These are phyloP conservation scores for Rhazya stricta DNA, from an alignment of 257 asterid genomes.

Conservation along the genomic window DNA sequence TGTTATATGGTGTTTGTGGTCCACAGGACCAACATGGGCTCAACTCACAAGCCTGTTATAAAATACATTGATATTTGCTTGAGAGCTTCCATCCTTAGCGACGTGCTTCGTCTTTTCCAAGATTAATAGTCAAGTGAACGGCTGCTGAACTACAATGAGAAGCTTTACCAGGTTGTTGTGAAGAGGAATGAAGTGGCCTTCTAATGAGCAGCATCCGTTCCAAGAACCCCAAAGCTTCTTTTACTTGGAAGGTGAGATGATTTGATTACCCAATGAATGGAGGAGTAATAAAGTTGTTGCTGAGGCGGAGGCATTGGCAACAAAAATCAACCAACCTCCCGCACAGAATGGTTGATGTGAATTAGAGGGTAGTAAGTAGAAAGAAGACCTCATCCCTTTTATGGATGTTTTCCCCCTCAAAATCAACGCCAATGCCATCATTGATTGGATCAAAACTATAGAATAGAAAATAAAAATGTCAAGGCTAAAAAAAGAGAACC, in stretches of 20 bases:
- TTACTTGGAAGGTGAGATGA: background rate
- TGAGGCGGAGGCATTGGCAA: too few species aligned
- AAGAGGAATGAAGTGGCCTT: background rate
- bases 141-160: background rate
- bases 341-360: background rate
- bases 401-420: background rate
- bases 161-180: background rate
- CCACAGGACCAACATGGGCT: background rate
- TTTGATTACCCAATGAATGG: background rate
- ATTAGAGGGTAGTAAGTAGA: background rate
- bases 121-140: background rate
- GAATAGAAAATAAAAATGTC: too few species aligned
- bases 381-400: too few species aligned
- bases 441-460: background rate
- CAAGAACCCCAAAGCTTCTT: background rate
- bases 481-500: too few species aligned
- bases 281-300: too few species aligned
- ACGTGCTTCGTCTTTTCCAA: background rate
- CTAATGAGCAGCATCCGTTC: background rate
- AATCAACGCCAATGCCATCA: background rate
- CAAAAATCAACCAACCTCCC: too few species aligned
- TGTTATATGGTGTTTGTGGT: constrained; percentile 4
- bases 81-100: background rate
- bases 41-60: background rate
- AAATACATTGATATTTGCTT: background rate